These are phyloP conservation scores for Curvularia eragrostidis DNA, from an alignment of 2,329 filamentous ascomycete genomes.

Conservation along the genomic window DNA sequence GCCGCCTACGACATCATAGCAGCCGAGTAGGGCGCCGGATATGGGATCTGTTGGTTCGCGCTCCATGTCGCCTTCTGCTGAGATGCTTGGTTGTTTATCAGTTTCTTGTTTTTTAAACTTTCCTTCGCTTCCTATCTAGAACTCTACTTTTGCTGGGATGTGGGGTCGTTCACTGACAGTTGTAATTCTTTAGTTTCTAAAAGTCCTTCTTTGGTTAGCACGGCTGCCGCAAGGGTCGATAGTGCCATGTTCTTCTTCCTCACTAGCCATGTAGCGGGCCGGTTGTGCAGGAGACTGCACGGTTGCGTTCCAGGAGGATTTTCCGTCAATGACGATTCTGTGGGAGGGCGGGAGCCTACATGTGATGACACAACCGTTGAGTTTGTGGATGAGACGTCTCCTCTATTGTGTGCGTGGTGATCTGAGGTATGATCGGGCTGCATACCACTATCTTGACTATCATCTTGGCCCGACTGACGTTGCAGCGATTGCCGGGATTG, in stretches of 20 bases:
- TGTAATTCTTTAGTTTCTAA: slow-evolving; percentile 35
- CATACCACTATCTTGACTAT: neutral
- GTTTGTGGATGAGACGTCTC: neutral
- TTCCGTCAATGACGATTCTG: neutral
- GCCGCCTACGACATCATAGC: slow-evolving; percentile 33
- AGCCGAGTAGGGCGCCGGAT: slow-evolving; percentile 27
- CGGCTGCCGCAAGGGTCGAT: slow-evolving; percentile 36
- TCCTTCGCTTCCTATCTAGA: too few relatives aligned
- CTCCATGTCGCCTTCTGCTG: slow-evolving; percentile 19
- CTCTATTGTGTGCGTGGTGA: neutral
- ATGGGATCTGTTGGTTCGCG: slow-evolving; percentile 37
- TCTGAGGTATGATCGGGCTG: neutral
- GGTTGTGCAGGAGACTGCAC: slow-evolving; percentile 35
- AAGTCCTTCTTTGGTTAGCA: slow-evolving; percentile 37
- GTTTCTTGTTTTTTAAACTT: neutral
- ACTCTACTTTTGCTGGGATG: neutral
- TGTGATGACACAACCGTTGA: neutral
- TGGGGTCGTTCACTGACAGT: slow-evolving; percentile 24
- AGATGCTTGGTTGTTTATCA: neutral
- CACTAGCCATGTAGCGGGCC: slow-evolving; percentile 39
- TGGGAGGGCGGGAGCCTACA: neutral
- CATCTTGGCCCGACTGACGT: neutral
- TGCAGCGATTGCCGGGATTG: neutral
- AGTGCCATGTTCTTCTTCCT: slow-evolving; percentile 34
- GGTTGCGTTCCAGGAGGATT: slow-evolving; percentile 14